Base-by-base conservation (phyloP, 179 eudicot species). In the Sideroxylon spinosum region DNA sequence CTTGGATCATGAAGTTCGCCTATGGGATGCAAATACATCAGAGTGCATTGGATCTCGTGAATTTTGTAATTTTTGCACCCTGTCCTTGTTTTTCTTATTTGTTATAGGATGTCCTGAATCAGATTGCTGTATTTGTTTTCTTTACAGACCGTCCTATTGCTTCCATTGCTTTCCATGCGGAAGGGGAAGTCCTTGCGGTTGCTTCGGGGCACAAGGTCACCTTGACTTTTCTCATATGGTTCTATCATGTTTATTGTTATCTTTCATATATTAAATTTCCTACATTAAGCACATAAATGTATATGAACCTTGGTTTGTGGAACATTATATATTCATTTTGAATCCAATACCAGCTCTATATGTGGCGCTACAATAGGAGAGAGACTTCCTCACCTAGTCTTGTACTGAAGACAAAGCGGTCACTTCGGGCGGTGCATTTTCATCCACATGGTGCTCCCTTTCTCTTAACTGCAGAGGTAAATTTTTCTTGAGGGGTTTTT, bases 141-240 rank as follows among this genome's bases (percentile, higher is more conserved):
- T n/a, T 55, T 25, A 37, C 82, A 82, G 85, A 75, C 68, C 85
- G 85, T 59, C 85, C 98, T n/a, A 93, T 94, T 69, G 97, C 98
- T 76, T 93, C 97, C 57, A 90, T 94, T 82, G 98, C 98, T 77
- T 94, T 94, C 84, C 97, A 94, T 84, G 91, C 96, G 53, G 90
- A 91, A 81, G 97, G 96, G 23, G 98, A 94, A 81, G 80, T 94
- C 76, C 88, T 94, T 78, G 98, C 97, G 17, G 97, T 94, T 77
- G 98, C 98, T 80, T 90, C 98, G 29, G 98, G 98, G 50, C 98
- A 93, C 87, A 94, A 94, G 97, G 97, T 94, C 67, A 69, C 85
- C 77, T 83, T 12, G 71, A 37, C 79, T 73, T 81, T 9, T 23
- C 48, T 32, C 17, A 20, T 13, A 55, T 74, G 44, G 46, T 19